phyloP scores from a whole-genome alignment of 371 early-diverging fungal genomes.

The Neoconidiobolus thromboides region DNA sequence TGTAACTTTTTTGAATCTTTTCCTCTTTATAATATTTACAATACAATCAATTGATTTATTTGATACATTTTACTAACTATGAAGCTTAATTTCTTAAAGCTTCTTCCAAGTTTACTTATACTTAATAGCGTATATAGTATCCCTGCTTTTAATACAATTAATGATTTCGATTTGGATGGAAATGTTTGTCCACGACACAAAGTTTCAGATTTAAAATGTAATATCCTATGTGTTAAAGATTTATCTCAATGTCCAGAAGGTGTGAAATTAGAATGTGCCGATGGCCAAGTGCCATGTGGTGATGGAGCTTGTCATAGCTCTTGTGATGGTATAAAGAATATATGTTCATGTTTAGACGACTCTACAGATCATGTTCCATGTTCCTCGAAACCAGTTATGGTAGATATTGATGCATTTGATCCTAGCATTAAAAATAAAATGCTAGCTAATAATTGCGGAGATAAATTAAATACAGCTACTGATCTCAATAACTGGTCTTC shows the following conservation, averaged over 20 bases:
- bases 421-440: slow-evolving; percentile 9
- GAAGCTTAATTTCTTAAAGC: too few relatives aligned
- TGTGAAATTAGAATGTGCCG: slow-evolving; percentile 20
- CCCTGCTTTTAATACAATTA: background rate
- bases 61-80: too few relatives aligned
- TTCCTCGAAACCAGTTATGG: background rate
- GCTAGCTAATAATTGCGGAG: slow-evolving; percentile 21
- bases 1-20: too few relatives aligned
- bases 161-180: slow-evolving; percentile 3
- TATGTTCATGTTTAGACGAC: slow-evolving; percentile 14
- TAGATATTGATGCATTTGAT: background rate
- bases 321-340: slow-evolving; percentile 21
- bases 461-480: slow-evolving; percentile 11
- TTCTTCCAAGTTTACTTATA: too few relatives aligned
- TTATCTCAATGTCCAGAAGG: slow-evolving; percentile 5
- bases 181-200: slow-evolving; percentile 3
- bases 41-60: too few relatives aligned
- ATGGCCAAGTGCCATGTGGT: slow-evolving; percentile 22
- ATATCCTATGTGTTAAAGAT: background rate
- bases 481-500: slow-evolving; percentile 12
- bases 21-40: too few relatives aligned
- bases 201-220: background rate
- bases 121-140: too few relatives aligned
- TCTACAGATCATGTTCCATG: background rate
- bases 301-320: slow-evolving; percentile 31